phyloP scores from a whole-genome alignment of 2,329 filamentous ascomycete species.

The Tolypocladium inflatum region DNA sequence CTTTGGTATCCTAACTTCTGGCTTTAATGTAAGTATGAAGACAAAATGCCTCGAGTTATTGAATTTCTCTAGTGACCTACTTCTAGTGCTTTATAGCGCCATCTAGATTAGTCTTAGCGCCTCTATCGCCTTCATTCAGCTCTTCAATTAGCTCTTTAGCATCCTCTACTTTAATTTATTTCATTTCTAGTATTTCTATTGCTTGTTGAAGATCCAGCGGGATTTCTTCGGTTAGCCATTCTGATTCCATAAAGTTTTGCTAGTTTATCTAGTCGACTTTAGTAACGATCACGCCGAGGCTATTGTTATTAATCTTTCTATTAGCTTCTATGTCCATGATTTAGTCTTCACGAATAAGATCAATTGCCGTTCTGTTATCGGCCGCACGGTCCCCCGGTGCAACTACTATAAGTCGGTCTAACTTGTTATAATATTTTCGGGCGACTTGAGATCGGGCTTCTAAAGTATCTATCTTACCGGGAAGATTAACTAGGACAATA shows the following conservation, averaged over 20 bases:
- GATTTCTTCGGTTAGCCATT: conserved; percentile 1
- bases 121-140: neutral
- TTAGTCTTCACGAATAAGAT: conserved; percentile 4
- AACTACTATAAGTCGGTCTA: conserved; percentile 6
- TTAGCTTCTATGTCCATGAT: conserved; percentile 6
- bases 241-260: neutral
- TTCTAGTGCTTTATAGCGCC: neutral
- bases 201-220: neutral
- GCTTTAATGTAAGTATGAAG: conserved; percentile 5
- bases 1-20: conserved; percentile 1
- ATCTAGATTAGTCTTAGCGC: neutral
- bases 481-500: conserved; percentile 9
- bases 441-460: conserved; percentile 6
- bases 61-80: too few species aligned
- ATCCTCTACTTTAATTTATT: too few species aligned
- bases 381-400: conserved; percentile 6
- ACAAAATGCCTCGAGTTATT: neutral
- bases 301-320: conserved; percentile 2
- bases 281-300: conserved; percentile 5
- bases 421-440: neutral
- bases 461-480: conserved; percentile 8
- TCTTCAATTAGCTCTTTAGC: neutral
- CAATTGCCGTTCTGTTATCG: conserved; percentile 9
- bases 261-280: conserved; percentile 8
- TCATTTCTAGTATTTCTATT: neutral